Base-by-base conservation (phyloP, 169 alveolate genomes). In the Plasmodium malariae region DNA sequence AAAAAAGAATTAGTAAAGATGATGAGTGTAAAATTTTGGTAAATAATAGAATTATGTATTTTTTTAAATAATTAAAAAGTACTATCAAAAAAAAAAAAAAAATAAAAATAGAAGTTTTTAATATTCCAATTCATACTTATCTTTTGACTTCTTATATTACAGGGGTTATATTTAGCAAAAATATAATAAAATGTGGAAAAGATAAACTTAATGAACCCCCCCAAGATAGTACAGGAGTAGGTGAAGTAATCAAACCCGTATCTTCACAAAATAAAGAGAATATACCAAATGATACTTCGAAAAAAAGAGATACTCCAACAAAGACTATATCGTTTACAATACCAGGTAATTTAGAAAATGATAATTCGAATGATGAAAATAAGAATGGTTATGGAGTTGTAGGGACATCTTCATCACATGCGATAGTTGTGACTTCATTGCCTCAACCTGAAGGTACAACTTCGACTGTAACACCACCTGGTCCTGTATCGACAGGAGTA, bases 261-360 rank as follows among this genome's bases (percentile, higher is more conserved):
- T 34, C 74, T 19, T 45, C 74, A 7, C 19, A 37, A n/a, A n/a
- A 36, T 37, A 36, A 65, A 4, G n/a, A 36, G 17, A 65, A 34
- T 21, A 32, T 36, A 5, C 74, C 74, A 34, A 65, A 14, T 65
- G 74, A 65, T 65, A 45, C 26, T 14, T 65, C 74, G 12, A 65
- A 34, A 9, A 65, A 65, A 11, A 26, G 32, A 17, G 54, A 65
- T 11, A 30, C 32, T 34, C 74, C 74, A 17, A 65, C 74, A 9
- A 65, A 65, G 40, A 65, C 74, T 1, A 65, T 65, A 65, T 65
- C 74, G 74, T 65, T 65, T 34, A 65, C 12, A 17, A 65, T 65
- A 30, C 74, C 74, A n/a, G 14, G 32, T 14, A 65, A 11, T 65
- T 34, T 34, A 5, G 74, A 34, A 34, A 45, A 34, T 32, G 67